Percentiles rank a stretch among this genome's conserved stretches.
These are phyloP conservation scores for Iris macrosiphon DNA, from an alignment of 106 monocot species.

Conservation along the genomic window DNA sequence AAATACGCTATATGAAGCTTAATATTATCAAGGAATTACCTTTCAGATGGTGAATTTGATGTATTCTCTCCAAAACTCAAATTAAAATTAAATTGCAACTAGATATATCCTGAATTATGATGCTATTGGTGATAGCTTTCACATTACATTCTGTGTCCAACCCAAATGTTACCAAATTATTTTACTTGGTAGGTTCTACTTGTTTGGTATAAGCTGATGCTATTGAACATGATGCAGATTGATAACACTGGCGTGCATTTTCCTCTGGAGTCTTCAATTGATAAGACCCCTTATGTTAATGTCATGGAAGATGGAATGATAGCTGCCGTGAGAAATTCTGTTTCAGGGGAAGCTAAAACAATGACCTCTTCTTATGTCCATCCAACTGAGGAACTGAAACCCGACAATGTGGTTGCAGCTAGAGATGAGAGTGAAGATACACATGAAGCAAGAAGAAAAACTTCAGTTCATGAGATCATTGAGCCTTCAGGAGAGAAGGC, in stretches of 20 bases:
- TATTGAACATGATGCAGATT: constrained; percentile 16
- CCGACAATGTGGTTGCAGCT: background rate
- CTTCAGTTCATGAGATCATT: background rate
- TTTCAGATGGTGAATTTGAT: too few species aligned
- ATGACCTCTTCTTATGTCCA: background rate
- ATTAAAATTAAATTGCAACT: too few species aligned
- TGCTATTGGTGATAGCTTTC: too few species aligned
- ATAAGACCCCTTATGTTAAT: constrained; percentile 77
- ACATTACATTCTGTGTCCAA: too few species aligned
- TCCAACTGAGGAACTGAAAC: background rate
- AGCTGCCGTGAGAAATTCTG: constrained; percentile 31
- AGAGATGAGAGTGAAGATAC: background rate
- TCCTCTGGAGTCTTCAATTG: constrained; percentile 57
- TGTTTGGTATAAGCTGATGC: background rate
- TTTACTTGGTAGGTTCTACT: background rate
- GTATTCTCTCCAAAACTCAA: too few species aligned
- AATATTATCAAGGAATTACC: too few species aligned
- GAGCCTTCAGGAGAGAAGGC: constrained; percentile 4
- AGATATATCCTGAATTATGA: too few species aligned
- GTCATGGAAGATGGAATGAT: constrained; percentile 69
- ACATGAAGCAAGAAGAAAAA: background rate
- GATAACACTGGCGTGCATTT: constrained; percentile 15
- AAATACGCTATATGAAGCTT: too few species aligned
- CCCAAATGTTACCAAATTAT: too few species aligned
- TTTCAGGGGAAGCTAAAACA: background rate